Percentiles rank a stretch among this genome's conserved stretches.
Conservation (phyloP, 345 rosid species). For the Pugionium cornutum region DNA sequence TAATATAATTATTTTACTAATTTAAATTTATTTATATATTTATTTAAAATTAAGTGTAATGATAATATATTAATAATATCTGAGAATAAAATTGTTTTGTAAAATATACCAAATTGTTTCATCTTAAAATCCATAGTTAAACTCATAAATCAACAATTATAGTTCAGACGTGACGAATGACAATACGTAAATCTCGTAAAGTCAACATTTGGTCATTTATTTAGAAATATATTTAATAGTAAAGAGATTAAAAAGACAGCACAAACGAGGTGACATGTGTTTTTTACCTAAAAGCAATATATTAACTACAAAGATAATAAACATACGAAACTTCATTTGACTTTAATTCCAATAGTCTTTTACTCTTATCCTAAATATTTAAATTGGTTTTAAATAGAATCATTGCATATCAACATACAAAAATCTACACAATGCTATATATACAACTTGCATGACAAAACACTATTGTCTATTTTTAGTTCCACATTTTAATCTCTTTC, state of each 20-base stretch:
- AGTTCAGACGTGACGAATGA: constrained; percentile 5
- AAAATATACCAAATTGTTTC: too few species aligned
- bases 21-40: too few species aligned
- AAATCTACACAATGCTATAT: constrained; percentile 26
- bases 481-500: background rate
- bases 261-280: constrained; percentile 25
- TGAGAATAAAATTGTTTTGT: too few species aligned
- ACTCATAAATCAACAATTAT: too few species aligned
- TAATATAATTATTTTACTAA: too few species aligned
- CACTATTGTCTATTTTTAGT: constrained; percentile 6
- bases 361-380: constrained; percentile 22
- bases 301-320: constrained; percentile 14
- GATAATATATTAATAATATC: too few species aligned
- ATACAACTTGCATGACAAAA: constrained; percentile 28
- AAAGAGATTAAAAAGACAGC: background rate
- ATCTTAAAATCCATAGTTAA: too few species aligned
- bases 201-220: background rate
- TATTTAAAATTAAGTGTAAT: too few species aligned
- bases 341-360: constrained; percentile 30
- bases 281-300: constrained; percentile 22
- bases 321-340: constrained; percentile 28
- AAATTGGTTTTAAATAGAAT: constrained; percentile 4
- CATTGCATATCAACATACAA: constrained; percentile 29
- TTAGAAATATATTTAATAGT: background rate
- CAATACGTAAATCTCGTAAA: too few species aligned